Evolutionary conservation across 257 asterid species (phyloP).

Genomic region (Nicotiana sylvestris): DNA sequence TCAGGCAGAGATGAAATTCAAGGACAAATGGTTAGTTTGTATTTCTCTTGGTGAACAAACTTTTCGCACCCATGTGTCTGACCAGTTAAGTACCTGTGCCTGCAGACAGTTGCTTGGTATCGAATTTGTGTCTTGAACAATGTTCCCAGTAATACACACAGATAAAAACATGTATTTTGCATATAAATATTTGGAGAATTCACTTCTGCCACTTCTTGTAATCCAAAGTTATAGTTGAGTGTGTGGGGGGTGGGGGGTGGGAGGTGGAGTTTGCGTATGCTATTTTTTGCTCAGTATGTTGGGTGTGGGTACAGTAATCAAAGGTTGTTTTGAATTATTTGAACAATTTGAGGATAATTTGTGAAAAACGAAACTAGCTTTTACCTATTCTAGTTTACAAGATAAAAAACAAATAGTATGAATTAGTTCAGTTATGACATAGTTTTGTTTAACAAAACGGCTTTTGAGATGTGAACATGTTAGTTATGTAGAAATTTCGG

Average conservation of each 20-base stretch:
- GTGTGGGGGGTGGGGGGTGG: too few relatives aligned
- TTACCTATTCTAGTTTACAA: not conserved
- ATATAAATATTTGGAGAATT: not conserved
- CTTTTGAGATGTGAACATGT: not conserved
- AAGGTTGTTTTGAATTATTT: not conserved
- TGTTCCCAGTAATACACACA: not conserved
- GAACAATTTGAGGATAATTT: not conserved
- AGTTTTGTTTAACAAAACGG: not conserved
- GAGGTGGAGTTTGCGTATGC: not conserved
- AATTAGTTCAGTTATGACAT: not conserved
- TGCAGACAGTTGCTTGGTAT: not conserved
- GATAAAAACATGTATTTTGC: not conserved
- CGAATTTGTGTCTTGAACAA: not conserved
- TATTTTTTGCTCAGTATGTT: not conserved
- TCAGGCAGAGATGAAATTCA: slow-evolving; percentile 92
- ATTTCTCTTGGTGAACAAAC: slow-evolving; percentile 95
- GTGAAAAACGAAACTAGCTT: not conserved
- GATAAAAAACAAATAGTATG: not conserved
- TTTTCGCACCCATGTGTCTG: slow-evolving; percentile 66
- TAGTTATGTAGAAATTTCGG: not conserved
- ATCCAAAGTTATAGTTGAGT: not conserved
- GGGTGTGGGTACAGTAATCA: not conserved
- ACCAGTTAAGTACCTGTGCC: slow-evolving; percentile 50
- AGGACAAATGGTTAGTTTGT: slow-evolving; percentile 95
- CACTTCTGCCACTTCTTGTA: slow-evolving; percentile 5